phyloP scores from a whole-genome alignment of 495 filamentous ascomycete species.

The Hypoxylon cercidicola region DNA sequence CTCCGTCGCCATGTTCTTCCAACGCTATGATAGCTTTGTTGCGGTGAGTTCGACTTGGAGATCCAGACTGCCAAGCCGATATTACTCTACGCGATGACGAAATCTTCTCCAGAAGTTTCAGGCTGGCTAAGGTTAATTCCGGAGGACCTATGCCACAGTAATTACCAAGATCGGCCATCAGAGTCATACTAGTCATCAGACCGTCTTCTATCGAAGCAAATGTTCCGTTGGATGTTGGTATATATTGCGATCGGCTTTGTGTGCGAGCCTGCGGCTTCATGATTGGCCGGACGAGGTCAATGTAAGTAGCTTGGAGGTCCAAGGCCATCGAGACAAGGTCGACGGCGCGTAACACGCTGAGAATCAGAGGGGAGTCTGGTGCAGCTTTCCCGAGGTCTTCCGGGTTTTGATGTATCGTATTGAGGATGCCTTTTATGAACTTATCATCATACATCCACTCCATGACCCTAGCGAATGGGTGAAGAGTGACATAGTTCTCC shows the following conservation, averaged over 20 bases:
- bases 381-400: constrained; percentile 71
- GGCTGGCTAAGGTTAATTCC: constrained; percentile 76
- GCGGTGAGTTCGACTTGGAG: constrained; percentile 63
- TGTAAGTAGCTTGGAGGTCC: constrained; percentile 89
- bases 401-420: constrained; percentile 76
- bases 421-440: constrained; percentile 80
- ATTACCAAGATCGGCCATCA: constrained; percentile 80
- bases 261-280: constrained; percentile 60
- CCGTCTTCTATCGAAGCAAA: constrained; percentile 92
- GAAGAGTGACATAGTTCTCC: constrained; percentile 79
- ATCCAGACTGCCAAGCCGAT: constrained; percentile 62
- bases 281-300: constrained; percentile 82
- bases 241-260: constrained; percentile 45
- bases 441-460: constrained; percentile 98
- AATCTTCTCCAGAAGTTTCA: constrained; percentile 85
- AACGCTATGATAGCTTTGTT: constrained; percentile 85
- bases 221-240: constrained; percentile 72
- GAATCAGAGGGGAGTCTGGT: constrained; percentile 77
- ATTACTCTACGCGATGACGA: constrained; percentile 81
- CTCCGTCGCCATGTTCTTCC: constrained; percentile 73
- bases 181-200: constrained; percentile 77
- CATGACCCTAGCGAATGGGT: constrained; percentile 92
- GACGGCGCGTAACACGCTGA: constrained; percentile 76
- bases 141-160: constrained; percentile 85
- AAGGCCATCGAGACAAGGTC: constrained; percentile 83